Base-by-base conservation (phyloP, 164 flowering plant species). In the Warburgia ugandensis region DNA sequence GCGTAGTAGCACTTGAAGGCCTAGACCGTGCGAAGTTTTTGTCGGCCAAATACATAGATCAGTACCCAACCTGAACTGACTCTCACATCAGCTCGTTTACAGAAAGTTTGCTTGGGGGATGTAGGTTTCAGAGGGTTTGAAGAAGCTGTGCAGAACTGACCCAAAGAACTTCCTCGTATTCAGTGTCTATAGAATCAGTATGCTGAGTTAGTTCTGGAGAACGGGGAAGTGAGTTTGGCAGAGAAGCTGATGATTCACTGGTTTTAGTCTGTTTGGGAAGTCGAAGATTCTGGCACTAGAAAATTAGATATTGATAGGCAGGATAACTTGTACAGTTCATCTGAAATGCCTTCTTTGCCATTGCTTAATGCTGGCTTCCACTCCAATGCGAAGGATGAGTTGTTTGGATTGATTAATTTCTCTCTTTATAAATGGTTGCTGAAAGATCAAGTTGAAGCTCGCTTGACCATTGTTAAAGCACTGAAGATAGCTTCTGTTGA, bases 121-220 rank as follows among this genome's bases (percentile, higher is more conserved):
- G 2, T 25, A 9, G 59, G 50, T 51, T 68, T 73, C 57, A 55
- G 36, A 27, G 77, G 75, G 40, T 90, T 86, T 75, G 84, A 80
- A 63, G 77, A 77, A 22, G 81, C 77, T 19, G 52, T 84, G 38
- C 43, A 41, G 54, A 72, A 65, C 16, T 82, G 94, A 91, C 83
- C 80, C 1, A 73, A 66, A 39, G 84, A 75, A 17, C 50, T 49
- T n/a, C 76, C 84, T 50, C 95, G 94, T 29, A 47, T 80, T 47
- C 86, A 86, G 29, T 78, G 86, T 48, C 69, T 90, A 50, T 90
- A 90, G 94, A 81, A 86, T 65, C 95, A 86, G 57, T 86, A 78
- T 73, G 80, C 66, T 22, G 78, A 76, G 55, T 68, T 54, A 58
- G 83, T 79, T 6, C 73, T 86, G 22, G 78, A 68, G 54, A 76